These are phyloP conservation scores for Neofusicoccum kwambonambiense DNA, from an alignment of 2,329 filamentous ascomycete genomes.

Conservation along the genomic window DNA sequence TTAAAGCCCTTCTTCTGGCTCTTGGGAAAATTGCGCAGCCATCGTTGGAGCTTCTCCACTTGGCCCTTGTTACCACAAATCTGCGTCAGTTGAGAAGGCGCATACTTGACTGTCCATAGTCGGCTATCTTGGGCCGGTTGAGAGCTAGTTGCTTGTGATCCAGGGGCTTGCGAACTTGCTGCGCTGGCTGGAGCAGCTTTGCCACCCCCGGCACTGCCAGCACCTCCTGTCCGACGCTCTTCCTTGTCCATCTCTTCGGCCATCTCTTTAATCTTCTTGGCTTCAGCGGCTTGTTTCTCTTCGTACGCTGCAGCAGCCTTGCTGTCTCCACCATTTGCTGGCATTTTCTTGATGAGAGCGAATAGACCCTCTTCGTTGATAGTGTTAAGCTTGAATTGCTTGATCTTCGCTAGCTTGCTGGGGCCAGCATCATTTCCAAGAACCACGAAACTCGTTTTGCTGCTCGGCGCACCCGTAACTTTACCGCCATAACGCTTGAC, in stretches of 20 bases:
- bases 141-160: conserved; percentile 27
- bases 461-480: conserved; percentile 79
- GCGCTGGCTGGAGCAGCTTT: conserved; percentile 42
- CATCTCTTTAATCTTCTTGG: conserved; percentile 76
- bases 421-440: conserved; percentile 89
- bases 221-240: conserved; percentile 58
- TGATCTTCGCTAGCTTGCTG: conserved; percentile 86
- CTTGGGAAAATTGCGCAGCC: conserved; percentile 81
- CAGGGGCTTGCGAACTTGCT: conserved; percentile 36
- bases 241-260: conserved; percentile 83
- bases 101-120: conserved; percentile 94
- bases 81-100: conserved; percentile 77
- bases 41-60: conserved; percentile 85
- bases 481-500: conserved; percentile 96
- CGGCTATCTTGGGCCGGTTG: conserved; percentile 32
- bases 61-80: conserved; percentile 93
- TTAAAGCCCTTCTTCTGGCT: conserved; percentile 79
- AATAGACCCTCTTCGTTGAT: conserved; percentile 94
- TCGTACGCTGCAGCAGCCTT: conserved; percentile 83
- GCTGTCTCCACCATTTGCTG: conserved; percentile 81
- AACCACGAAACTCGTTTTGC: conserved; percentile 91
- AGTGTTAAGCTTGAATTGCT: conserved; percentile 75
- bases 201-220: conserved; percentile 33
- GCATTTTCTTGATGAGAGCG: conserved; percentile 75
- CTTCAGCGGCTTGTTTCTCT: conserved; percentile 81